Evolutionary conservation across 108 stramenopile genomes (phyloP), one percentile per base, ranked within the genome.

Genomic region (Phaeodactylum tricornutum): DNA sequence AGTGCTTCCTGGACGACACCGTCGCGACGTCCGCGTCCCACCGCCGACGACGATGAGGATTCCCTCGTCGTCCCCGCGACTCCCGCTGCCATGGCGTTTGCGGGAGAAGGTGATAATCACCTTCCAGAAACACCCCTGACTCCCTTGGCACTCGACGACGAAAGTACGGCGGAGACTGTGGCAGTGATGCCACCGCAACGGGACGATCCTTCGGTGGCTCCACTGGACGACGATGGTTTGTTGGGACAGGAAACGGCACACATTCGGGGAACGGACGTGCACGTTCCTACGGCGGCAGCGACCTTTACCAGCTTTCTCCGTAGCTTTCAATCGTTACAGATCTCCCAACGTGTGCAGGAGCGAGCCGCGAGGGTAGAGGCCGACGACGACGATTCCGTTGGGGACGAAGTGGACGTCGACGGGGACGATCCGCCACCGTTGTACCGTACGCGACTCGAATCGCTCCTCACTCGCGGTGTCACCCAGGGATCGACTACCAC

Each of bases 251-350:
- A 34, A 14, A 28, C 55, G 16, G 62, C 46, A 49, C 37, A 72
- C 12, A 77, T 87, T 34, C 59, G 91, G 30, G 91, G 91, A 17
- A 92, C 86, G 12, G 75, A 88, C 41, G 74, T 92, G 27, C 63
- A 85, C 43, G 80, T 90, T 24, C 66, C 72, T 2, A 57, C 66
- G 30, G 82, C 89, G 4, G 86, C 84, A 5, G 66, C 69, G 19
- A 68, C 85, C 33, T 93, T 89, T 65, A 55, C 55, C 11, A 66
- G 82, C 29, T 93, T 89, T 63, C 29, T 93, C 8, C 57, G 70
- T 2, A 78, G 54, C 40, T 92, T 90, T 59, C 43, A 58, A 6
- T 69, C 71, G 25, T 59, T 82, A 29, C 43, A 72, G 21, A 29
- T 9, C 33, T 29, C 53, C 33, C 39, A 20, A 9, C 58, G 38